Conservation (phyloP, 164 flowering plant genomes). For the Magnolia sinica region DNA sequence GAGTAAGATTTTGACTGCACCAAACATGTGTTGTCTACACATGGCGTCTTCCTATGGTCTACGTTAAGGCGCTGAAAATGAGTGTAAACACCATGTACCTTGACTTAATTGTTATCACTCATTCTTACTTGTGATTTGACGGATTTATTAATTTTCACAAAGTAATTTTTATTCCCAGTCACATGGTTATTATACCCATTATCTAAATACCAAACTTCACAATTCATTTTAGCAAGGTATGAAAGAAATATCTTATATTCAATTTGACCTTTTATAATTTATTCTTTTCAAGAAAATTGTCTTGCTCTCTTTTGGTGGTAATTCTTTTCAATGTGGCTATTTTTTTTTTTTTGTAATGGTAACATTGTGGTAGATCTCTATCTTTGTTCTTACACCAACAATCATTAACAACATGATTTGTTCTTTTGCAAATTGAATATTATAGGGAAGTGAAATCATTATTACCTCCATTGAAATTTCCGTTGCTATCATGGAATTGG, state of each 20-base stretch:
- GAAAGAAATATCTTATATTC: slow-evolving; percentile 4
- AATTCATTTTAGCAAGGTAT: background rate
- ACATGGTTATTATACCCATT: background rate
- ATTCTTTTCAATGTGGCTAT: background rate
- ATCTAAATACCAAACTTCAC: background rate
- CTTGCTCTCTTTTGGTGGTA: background rate
- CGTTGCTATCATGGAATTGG: background rate
- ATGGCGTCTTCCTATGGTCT: no score
- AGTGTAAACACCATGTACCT: background rate
- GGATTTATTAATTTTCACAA: background rate
- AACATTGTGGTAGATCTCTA: background rate
- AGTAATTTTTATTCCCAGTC: background rate
- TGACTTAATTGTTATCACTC: background rate
- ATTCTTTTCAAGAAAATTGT: slow-evolving; percentile 1
- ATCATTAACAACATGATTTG: background rate
- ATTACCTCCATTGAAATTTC: no score
- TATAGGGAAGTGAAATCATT: background rate
- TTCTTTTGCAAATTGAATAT: background rate
- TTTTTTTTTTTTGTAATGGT: background rate
- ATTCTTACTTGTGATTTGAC: background rate
- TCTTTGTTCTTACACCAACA: background rate
- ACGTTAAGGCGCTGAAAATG: no score
- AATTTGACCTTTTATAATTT: background rate
- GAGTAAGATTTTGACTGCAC: no score
- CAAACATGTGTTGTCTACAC: no score